phyloP scores from a whole-genome alignment of 2,329 filamentous ascomycete genomes.

The Fusarium musae region DNA sequence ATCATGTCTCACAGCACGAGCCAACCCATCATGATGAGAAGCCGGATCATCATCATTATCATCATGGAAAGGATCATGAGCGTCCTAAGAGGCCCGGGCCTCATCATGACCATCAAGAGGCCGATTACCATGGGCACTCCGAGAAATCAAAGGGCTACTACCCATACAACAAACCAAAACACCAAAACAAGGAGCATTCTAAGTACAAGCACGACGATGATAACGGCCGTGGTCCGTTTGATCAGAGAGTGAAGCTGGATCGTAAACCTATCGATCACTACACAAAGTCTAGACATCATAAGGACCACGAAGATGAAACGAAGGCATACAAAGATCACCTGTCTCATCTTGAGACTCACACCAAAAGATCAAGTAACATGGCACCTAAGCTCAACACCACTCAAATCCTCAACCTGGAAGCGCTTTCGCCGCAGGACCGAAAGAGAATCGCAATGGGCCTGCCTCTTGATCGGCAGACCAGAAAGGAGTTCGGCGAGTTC shows the following conservation, averaged over 20 bases:
- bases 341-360: neutral
- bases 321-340: neutral
- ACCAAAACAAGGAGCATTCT: neutral
- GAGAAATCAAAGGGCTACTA: neutral
- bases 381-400: constrained; percentile 1
- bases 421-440: neutral
- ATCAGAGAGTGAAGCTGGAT: neutral
- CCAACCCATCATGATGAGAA: neutral
- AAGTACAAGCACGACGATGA: neutral
- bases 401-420: constrained; percentile 14
- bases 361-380: neutral
- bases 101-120: neutral
- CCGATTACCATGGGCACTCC: neutral
- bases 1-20: neutral
- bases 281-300: neutral
- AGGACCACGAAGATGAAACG: neutral
- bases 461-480: neutral
- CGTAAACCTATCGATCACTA: neutral
- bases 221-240: neutral
- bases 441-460: neutral
- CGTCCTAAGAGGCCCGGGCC: neutral
- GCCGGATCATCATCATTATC: neutral
- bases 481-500: neutral
- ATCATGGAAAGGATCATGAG: neutral
- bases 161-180: neutral